Evolutionary conservation across 768 basidiomycete genomes (phyloP), one percentile per base, ranked within the genome.

Genomic region (Asterophora lycoperdoides): DNA sequence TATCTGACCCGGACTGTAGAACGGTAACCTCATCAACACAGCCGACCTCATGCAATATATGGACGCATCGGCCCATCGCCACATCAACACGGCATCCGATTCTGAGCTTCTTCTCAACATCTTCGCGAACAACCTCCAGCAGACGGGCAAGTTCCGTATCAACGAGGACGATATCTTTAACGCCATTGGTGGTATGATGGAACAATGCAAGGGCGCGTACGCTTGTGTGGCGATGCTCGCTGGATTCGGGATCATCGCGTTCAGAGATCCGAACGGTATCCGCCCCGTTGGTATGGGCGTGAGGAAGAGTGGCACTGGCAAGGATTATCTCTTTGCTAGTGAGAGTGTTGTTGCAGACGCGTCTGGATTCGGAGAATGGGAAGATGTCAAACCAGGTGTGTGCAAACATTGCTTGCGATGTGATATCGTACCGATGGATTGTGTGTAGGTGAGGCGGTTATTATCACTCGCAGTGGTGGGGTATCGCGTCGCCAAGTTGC

Each of bases 121-220:
- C 57, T 92, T 99, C 65, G 96, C 96, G 45, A 83, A 98, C 75
- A 94, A 95, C 59, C 81, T 99, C 14, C 96, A 99, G 62, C 85
- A 97, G 66, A 98, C 95, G 8, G 96, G 95, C 47, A 99, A 99
- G 68, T 94, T 97, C 70, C 90, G 93, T 52, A 99, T 98, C 73
- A 98, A 98, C 63, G 95, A 97, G 63, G 96, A 99, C 58, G 96
- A 99, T 68, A 96, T 99, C 56, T 98, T 99, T 69, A 89, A 83
- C 13, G 95, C 96, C 28, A 83, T 97, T 46, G 79, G 87, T 10
- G 87, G 88, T 6, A 78, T 97, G 66, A 97, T 93, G 86, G 70
- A 77, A 49, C 85, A 92, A 54, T 86, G 85, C 64, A 86, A 79
- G 59, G 96, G 96, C 41, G 95, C 93, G 2, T 99, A 98, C 67